These are phyloP conservation scores for Hydrangea macrophylla DNA, from an alignment of 148 eudicot species.

Conservation along the genomic window DNA sequence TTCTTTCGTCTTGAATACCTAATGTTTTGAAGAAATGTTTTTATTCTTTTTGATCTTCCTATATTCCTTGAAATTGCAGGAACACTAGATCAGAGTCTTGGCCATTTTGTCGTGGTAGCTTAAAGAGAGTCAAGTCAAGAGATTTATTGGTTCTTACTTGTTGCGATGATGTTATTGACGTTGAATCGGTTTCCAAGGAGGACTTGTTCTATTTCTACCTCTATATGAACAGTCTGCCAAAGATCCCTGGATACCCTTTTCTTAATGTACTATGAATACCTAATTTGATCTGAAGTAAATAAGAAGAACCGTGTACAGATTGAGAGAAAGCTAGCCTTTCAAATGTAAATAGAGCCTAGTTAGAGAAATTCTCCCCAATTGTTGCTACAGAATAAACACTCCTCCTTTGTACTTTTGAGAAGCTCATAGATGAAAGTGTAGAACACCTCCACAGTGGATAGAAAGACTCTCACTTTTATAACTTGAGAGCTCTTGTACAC, in stretches of 20 bases:
- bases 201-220: constrained; percentile 55
- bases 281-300: constrained; percentile 33
- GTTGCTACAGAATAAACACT: not conserved
- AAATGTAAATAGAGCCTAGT: constrained; percentile 46
- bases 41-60: not conserved
- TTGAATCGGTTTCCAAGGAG: constrained; percentile 45
- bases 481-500: not conserved
- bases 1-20: not conserved
- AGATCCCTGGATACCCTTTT: constrained; percentile 55
- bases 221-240: constrained; percentile 60
- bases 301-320: constrained; percentile 24
- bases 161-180: constrained; percentile 55
- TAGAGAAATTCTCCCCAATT: constrained; percentile 1
- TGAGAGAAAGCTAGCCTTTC: constrained; percentile 25
- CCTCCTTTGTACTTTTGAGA: constrained; percentile 7
- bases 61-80: constrained; percentile 33
- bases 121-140: constrained; percentile 63
- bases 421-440: not conserved
- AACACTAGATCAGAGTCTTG: constrained; percentile 62
- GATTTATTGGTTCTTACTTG: constrained; percentile 75
- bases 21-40: not conserved
- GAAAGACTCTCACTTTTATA: not conserved
- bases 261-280: constrained; percentile 59
- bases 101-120: constrained; percentile 72
- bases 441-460: not conserved